phyloP scores from a whole-genome alignment of 2,329 filamentous ascomycete genomes.

The Talaromyces sp. region DNA sequence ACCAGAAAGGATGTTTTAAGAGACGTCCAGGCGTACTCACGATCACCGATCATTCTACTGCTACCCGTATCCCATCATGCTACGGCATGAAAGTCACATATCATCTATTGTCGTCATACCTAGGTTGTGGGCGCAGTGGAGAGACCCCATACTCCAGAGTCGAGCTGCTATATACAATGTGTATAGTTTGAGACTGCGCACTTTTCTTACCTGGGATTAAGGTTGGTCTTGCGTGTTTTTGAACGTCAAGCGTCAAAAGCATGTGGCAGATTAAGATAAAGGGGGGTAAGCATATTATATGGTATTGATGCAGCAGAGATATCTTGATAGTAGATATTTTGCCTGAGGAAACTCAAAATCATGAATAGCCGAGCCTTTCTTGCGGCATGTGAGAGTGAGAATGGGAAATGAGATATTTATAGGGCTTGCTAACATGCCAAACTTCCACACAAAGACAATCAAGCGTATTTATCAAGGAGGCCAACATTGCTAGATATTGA shows the following conservation, averaged over 20 bases:
- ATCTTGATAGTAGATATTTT: neutral
- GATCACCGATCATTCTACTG: neutral
- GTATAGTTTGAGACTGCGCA: neutral
- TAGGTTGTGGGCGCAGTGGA: neutral
- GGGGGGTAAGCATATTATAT: neutral
- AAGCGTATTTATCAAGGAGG: neutral
- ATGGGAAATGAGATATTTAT: neutral
- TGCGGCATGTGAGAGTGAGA: too few species aligned
- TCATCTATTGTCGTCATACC: neutral
- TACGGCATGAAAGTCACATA: neutral
- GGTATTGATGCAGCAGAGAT: neutral
- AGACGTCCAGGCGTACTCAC: neutral
- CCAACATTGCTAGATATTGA: neutral
- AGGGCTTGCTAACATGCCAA: neutral
- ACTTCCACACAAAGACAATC: neutral
- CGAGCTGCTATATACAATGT: neutral
- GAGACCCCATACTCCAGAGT: neutral
- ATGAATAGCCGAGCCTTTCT: neutral
- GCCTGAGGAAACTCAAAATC: neutral
- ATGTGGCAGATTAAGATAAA: neutral
- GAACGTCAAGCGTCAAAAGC: neutral
- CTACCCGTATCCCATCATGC: neutral
- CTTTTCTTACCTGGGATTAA: too few species aligned
- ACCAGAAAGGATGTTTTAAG: neutral
- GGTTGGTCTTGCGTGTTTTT: too few species aligned